phyloP scores from a whole-genome alignment of 75 land plant genomes.

The Selaginella tamariscina region DNA sequence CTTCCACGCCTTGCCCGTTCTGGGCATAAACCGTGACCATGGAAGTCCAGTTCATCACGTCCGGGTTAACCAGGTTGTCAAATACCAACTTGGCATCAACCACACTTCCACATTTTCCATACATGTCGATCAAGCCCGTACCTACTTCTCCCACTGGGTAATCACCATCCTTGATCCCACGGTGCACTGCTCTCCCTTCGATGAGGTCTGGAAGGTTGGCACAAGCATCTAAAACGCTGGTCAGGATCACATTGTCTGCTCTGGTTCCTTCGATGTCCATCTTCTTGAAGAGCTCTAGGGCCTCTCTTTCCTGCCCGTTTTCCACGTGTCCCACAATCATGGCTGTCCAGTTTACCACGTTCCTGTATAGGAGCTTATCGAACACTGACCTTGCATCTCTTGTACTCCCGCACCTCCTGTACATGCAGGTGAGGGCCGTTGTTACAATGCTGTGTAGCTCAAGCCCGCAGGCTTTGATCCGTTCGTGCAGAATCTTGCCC shows the following conservation, averaged over 20 bases:
- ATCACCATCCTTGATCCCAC: background rate
- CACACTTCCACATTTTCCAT: slow-evolving; percentile 8
- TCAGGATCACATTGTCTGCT: background rate
- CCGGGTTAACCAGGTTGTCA: background rate
- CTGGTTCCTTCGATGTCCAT: slow-evolving; percentile 7
- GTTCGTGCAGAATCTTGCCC: background rate
- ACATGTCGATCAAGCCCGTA: background rate
- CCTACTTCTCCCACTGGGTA: background rate
- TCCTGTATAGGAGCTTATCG: background rate
- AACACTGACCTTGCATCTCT: slow-evolving; percentile 2
- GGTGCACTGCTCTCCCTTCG: background rate
- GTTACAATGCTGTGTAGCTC: background rate
- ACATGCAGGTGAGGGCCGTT: slow-evolving; percentile 4
- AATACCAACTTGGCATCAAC: background rate
- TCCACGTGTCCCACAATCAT: slow-evolving; percentile 1
- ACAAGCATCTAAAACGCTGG: background rate
- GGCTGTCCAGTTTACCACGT: slow-evolving; percentile 5
- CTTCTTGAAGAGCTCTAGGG: background rate
- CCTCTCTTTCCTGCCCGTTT: background rate
- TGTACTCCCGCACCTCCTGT: slow-evolving; percentile 4
- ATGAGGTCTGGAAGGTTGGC: background rate
- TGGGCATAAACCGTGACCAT: background rate
- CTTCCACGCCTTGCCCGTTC: slow-evolving; percentile 3
- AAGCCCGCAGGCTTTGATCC: background rate
- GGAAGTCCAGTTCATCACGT: background rate